Base-by-base conservation (phyloP, 2,329 filamentous ascomycete genomes). In the Claviceps maximensis region DNA sequence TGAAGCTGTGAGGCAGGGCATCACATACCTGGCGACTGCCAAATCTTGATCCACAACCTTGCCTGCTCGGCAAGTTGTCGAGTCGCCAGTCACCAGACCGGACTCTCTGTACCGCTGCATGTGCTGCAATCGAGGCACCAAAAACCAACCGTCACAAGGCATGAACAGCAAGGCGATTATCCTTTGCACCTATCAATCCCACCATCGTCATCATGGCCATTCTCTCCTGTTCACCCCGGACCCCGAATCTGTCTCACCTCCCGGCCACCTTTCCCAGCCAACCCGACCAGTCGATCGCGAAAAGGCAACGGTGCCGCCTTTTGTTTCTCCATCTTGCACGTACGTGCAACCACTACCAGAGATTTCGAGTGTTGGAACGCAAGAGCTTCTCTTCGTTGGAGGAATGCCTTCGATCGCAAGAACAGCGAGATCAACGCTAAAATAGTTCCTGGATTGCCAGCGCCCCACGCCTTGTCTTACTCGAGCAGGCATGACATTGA, bases 391-490 rank as follows among this genome's bases (percentile, higher is more conserved):
- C 54, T 52, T 52, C 55, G 41, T 31, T 15, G 4, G 13, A 47
- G 56, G 56, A 57, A 57, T 57, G 56, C 47, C 46, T 46, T 46
- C 19, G 19, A 31, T 25, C 36, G 45, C 41, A 56, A 53, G 50
- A 40, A 51, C 29, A 38, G 19, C 46, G 17, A 36, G 36, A 41
- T 51, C 49, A 48, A 55, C 49, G 49, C 51, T 52, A 41, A 36
- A 27, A 41, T 21, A 23, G 45, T 27, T 36, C 31, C n/a, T 8
- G 45, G 54, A 49, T 38, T 52, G 54, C 47, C n/a, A 48, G 36
- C 42, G 54, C 56, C 56, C 54, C 56, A 57, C 54, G 53, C 10
- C 54, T 53, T 53, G 54, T 53, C 47, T 55, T 33, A 47, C 31
- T 23, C 27, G 25, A 25, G 13, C 23, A 55, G n/a, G 27, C 40